Evolutionary conservation across 2,329 filamentous ascomycete species (phyloP).

Genomic region (Clonostachys chloroleuca): DNA sequence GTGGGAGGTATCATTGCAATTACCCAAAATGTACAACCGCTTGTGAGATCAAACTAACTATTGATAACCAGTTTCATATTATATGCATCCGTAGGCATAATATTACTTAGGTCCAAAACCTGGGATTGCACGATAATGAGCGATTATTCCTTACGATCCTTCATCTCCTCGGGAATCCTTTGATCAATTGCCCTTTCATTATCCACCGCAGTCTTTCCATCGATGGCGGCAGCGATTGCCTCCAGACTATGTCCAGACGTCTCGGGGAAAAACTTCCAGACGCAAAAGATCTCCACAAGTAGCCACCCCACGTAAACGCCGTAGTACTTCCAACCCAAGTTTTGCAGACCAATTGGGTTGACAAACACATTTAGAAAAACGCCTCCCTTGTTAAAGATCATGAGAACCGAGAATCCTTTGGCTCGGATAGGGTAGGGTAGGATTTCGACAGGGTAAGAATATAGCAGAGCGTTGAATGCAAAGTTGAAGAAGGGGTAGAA

Average conservation of each 20-base stretch:
- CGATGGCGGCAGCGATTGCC: neutral
- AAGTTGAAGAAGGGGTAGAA: neutral
- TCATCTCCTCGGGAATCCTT: too few species aligned
- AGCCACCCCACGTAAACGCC: neutral
- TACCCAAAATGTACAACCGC: too few species aligned
- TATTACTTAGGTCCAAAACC: too few species aligned
- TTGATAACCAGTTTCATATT: too few species aligned
- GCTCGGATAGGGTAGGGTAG: neutral
- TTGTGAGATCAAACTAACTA: too few species aligned
- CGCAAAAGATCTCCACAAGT: neutral
- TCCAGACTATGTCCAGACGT: neutral
- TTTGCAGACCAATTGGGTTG: neutral
- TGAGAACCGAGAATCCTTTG: neutral
- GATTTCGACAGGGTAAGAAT: neutral
- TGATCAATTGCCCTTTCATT: too few species aligned
- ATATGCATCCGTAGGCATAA: too few species aligned
- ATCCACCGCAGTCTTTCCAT: neutral
- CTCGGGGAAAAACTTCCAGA: neutral
- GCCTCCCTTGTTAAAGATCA: neutral
- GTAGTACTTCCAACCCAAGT: neutral
- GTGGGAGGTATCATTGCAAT: too few species aligned
- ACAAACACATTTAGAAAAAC: neutral
- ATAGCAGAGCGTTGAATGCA: neutral
- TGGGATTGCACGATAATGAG: too few species aligned
- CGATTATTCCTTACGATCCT: too few species aligned